Base-by-base conservation (phyloP, 2,329 filamentous ascomycete species). In the Verticillium longisporum region DNA sequence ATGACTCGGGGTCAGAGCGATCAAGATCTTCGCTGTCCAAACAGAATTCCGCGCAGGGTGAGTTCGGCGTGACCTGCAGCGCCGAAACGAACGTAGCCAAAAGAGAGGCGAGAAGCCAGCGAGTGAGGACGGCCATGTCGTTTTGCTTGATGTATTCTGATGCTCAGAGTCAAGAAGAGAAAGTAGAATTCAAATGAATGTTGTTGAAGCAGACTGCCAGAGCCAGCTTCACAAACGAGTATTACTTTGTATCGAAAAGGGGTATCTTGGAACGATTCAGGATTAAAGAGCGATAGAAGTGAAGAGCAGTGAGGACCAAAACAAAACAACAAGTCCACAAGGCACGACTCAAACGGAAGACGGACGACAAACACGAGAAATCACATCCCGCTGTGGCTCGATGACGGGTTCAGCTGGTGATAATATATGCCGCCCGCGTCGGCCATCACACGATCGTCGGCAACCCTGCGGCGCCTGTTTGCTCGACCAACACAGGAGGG, bases 21-120 rank as follows among this genome's bases (percentile, higher is more conserved):
- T 81, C 75, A 36, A 77, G 70, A 36, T 67, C 66, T n/a, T 68
- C 62, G 7, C 73, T 71, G 68, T 82, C 80, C 45, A 78, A 61
- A 66, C 83, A 85, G 63, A 78, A 69, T n/a, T 77, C 74, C 15
- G 81, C 70, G 66, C 83, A 85, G 7, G 82, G 83, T 55, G 83
- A 85, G 64, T 80, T 78, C 36, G 82, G 80, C 13, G 82, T 76
- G 57, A 83, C 81, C 67, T 80, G 79, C 18, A 85, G 71, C 6
- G 77, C 73, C n/a, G 60, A 61, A 21, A 63, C 55, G 14, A 37
- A 56, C 1, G 66, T 82, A 1, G 66, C 67, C 10, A 74, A 58
- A 26, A 68, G 57, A 6, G 65, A 58, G 21, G 72, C 62, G 11
- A 70, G 41, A 45, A 68, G 61, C 32, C 41, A 34, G 69, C 55